These are phyloP conservation scores for Suhomyces tanzawaensis DNA, from an alignment of 805 yeast species.

Conservation along the genomic window DNA sequence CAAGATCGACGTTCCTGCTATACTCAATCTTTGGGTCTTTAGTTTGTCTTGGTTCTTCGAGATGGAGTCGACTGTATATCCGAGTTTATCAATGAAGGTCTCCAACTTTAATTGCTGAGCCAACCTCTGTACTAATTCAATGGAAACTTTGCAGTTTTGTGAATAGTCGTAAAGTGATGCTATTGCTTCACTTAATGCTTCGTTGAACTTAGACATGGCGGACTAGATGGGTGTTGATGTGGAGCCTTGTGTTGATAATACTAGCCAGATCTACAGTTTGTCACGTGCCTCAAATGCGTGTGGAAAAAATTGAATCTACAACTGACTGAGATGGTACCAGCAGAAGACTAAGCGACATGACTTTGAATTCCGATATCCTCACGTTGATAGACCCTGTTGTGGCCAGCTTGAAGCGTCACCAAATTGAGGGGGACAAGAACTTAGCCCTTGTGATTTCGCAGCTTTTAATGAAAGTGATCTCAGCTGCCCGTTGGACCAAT, in stretches of 20 bases:
- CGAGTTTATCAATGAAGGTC: slow-evolving; percentile 40
- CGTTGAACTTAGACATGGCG: slow-evolving; percentile 14
- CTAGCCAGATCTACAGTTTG: no score
- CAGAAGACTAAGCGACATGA: neutral
- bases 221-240: neutral
- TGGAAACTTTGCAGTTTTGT: slow-evolving; percentile 27
- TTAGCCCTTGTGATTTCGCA: slow-evolving; percentile 89
- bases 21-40: slow-evolving; percentile 33
- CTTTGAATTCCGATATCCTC: slow-evolving; percentile 27
- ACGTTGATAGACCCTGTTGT: slow-evolving; percentile 39
- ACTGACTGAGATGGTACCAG: neutral
- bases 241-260: no score
- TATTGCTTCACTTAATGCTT: slow-evolving; percentile 21
- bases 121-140: slow-evolving; percentile 38
- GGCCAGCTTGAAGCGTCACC: slow-evolving; percentile 73
- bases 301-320: neutral
- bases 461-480: slow-evolving; percentile 79
- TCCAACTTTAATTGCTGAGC: slow-evolving; percentile 41
- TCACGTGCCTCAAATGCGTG: neutral
- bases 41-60: slow-evolving; percentile 3
- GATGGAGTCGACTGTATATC: slow-evolving; percentile 16
- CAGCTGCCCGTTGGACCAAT: slow-evolving; percentile 84
- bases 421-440: slow-evolving; percentile 72
- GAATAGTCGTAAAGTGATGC: slow-evolving; percentile 32
- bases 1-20: slow-evolving; percentile 41